phyloP scores from a whole-genome alignment of 768 basidiomycete species.

The Rhizopogon roseolus region DNA sequence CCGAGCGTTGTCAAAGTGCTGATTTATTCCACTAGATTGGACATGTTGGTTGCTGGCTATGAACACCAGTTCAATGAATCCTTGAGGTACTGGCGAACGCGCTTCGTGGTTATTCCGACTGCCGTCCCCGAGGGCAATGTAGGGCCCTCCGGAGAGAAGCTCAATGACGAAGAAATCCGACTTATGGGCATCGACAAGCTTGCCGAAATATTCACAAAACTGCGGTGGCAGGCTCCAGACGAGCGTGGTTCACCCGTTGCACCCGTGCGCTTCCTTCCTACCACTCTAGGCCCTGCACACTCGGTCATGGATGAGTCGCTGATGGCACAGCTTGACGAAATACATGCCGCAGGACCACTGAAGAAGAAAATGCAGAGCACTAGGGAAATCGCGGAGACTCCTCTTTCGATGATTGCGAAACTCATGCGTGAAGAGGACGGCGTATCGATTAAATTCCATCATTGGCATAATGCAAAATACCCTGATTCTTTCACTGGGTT shows the following conservation, averaged over 20 bases:
- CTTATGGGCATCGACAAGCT: conserved; percentile 89
- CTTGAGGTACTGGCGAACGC: conserved; percentile 88
- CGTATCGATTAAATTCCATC: conserved; percentile 76
- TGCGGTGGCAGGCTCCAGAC: conserved; percentile 67
- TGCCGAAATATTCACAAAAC: conserved; percentile 79
- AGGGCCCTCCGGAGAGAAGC: conserved; percentile 64
- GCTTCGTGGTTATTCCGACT: conserved; percentile 90
- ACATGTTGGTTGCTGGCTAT: conserved; percentile 82
- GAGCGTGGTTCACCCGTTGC: conserved; percentile 37
- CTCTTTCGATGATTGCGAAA: conserved; percentile 62
- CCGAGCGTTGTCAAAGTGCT: not conserved
- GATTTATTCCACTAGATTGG: conserved; percentile 45
- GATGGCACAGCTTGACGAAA: conserved; percentile 75
- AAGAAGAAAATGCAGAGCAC: conserved; percentile 81
- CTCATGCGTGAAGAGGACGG: conserved; percentile 86
- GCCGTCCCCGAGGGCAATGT: conserved; percentile 49
- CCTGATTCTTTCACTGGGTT: conserved; percentile 84
- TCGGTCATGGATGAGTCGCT: conserved; percentile 77
- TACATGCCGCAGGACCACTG: conserved; percentile 70
- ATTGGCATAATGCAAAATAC: conserved; percentile 75
- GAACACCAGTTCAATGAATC: conserved; percentile 78
- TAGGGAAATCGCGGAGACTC: conserved; percentile 63
- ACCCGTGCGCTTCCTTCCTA: conserved; percentile 75
- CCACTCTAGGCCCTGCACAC: conserved; percentile 77
- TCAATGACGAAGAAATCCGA: conserved; percentile 84